These are phyloP conservation scores for Cryptococcus sp. DNA, from an alignment of 1,284 basidiomycete species.

Conservation along the genomic window DNA sequence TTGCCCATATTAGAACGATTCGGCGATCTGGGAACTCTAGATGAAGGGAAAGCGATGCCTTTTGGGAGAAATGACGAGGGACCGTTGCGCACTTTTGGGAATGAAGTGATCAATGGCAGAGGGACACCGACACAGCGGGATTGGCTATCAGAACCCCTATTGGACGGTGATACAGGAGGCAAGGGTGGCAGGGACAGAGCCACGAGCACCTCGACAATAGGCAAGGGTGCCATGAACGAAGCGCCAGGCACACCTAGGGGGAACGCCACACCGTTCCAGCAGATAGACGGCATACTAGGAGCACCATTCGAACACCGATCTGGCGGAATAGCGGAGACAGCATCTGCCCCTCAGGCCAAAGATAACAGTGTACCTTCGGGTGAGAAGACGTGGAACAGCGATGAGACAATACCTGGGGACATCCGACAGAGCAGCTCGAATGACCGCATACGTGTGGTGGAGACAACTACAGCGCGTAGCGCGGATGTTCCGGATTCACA, in stretches of 20 bases:
- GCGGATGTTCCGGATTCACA: background rate
- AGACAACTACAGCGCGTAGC: background rate
- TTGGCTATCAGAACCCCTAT: slow-evolving; percentile 11
- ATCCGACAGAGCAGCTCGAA: slow-evolving; percentile 1
- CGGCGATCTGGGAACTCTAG: slow-evolving; percentile 11
- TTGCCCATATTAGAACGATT: slow-evolving; percentile 18
- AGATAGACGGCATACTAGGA: slow-evolving; percentile 11
- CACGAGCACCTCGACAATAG: slow-evolving; percentile 15
- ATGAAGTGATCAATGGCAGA: slow-evolving; percentile 7
- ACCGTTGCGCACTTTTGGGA: background rate
- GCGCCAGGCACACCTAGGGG: slow-evolving; percentile 9
- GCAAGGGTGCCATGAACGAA: slow-evolving; percentile 4
- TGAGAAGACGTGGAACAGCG: slow-evolving; percentile 15
- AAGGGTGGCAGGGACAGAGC: slow-evolving; percentile 9
- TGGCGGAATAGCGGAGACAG: too few species aligned
- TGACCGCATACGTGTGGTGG: background rate
- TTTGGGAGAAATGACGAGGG: background rate
- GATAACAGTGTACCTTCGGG: slow-evolving; percentile 1
- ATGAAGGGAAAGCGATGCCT: background rate
- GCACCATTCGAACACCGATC: slow-evolving; percentile 3
- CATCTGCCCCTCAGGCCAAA: background rate
- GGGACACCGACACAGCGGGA: slow-evolving; percentile 19
- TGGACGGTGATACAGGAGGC: background rate
- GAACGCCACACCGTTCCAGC: slow-evolving; percentile 3
- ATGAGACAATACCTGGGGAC: slow-evolving; percentile 8